Percentiles rank a stretch among this genome's conserved stretches.
Evolutionary conservation across 2,329 filamentous ascomycete genomes (phyloP).

Genomic region (Venturia pyrina): DNA sequence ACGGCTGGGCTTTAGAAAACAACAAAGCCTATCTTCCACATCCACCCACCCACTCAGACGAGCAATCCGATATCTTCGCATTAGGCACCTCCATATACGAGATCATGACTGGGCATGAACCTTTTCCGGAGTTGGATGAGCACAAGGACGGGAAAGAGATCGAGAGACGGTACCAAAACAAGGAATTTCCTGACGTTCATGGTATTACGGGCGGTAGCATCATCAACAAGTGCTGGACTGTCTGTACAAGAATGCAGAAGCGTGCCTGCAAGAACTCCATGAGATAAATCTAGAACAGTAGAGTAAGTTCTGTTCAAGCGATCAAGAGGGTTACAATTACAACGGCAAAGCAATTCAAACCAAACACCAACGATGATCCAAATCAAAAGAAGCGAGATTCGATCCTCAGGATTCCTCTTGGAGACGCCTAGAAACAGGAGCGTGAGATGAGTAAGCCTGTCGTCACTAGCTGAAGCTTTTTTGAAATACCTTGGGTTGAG

Average conservation of each 20-base stretch:
- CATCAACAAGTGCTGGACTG: conserved; percentile 24
- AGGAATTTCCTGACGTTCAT: conserved; percentile 21
- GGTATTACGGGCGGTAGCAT: conserved; percentile 20
- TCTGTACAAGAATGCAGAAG: neutral
- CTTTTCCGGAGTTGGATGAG: conserved; percentile 22
- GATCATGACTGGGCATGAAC: conserved; percentile 24
- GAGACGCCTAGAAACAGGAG: too few species aligned
- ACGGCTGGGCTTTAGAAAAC: conserved; percentile 18
- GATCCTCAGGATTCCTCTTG: too few species aligned
- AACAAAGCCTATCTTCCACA: conserved; percentile 17
- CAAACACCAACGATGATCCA: too few species aligned
- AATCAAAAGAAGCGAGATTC: too few species aligned
- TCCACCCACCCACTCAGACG: conserved; percentile 15
- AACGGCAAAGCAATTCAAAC: too few species aligned
- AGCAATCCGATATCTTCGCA: conserved; percentile 26
- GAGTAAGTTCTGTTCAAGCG: too few species aligned
- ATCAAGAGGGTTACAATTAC: too few species aligned
- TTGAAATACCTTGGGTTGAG: too few species aligned
- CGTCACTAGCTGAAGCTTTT: too few species aligned
- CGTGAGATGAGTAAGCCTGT: too few species aligned
- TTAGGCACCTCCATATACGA: conserved; percentile 28
- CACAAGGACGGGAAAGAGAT: conserved; percentile 22
- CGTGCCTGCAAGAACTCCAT: neutral
- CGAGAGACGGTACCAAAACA: conserved; percentile 13
- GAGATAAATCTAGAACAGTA: too few species aligned